These are phyloP conservation scores for Saksenaea oblongispora DNA, from an alignment of 371 early-diverging fungal genomes.

Conservation along the genomic window DNA sequence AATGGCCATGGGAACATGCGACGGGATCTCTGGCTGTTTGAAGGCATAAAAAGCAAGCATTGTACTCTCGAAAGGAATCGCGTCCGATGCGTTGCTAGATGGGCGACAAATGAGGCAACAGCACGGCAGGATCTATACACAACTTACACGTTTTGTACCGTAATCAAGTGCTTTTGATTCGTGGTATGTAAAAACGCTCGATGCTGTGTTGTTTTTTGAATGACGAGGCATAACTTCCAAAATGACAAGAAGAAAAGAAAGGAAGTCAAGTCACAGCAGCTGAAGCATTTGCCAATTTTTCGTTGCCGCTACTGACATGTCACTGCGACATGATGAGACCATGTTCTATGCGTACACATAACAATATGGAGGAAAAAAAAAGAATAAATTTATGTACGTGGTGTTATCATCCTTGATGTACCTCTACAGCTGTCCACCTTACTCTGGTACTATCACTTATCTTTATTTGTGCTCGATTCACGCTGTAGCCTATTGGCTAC, in stretches of 20 bases:
- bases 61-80: conserved; percentile 85
- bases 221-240: conserved; percentile 82
- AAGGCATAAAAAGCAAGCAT: conserved; percentile 93
- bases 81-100: conserved; percentile 79
- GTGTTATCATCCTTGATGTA: too few relatives aligned
- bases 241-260: not conserved
- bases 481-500: too few relatives aligned
- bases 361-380: too few relatives aligned
- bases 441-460: too few relatives aligned
- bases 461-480: too few relatives aligned
- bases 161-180: conserved; percentile 87
- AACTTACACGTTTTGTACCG: conserved; percentile 82
- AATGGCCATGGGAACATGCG: conserved; percentile 80
- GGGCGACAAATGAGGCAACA: not conserved
- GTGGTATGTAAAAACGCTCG: conserved; percentile 93
- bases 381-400: too few relatives aligned
- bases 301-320: too few relatives aligned
- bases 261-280: not conserved
- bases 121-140: not conserved
- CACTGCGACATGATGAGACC: too few relatives aligned
- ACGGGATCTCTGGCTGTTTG: conserved; percentile 84
- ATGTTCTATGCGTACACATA: too few relatives aligned
- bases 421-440: too few relatives aligned
- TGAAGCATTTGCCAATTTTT: not conserved
- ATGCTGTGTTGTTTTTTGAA: conserved; percentile 95